A percentile compares a stretch with the other conserved stretches of the same genome.
Conservation (phyloP, 176 grass and related monocot species). For the Triticum turgidum region DNA sequence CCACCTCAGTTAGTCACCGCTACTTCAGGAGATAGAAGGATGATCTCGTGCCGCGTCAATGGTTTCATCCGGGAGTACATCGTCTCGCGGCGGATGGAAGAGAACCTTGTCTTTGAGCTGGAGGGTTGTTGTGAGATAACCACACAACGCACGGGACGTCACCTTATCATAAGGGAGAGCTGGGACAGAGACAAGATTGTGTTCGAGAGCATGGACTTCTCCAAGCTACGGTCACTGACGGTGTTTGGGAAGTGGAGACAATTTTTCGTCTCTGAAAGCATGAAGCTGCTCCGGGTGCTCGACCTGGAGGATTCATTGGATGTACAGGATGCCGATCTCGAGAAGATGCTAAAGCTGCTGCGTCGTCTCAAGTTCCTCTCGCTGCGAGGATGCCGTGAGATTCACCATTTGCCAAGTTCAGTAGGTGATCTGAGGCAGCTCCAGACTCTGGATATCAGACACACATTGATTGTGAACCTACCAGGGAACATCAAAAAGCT, state of each 20-base stretch:
- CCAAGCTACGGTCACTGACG: conserved; percentile 12
- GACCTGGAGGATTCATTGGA: conserved; percentile 18
- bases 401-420: not conserved
- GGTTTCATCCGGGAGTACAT: conserved; percentile 38
- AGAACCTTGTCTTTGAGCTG: conserved; percentile 22
- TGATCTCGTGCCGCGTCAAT: conserved; percentile 24
- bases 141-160: not conserved
- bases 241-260: not conserved
- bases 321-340: not conserved
- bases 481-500: not conserved
- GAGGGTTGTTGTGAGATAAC: not conserved
- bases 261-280: not conserved
- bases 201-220: not conserved
- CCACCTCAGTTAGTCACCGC: not conserved
- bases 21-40: fast-evolving
- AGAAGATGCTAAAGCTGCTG: not conserved
- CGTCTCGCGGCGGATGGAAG: not conserved
- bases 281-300: conserved; percentile 40
- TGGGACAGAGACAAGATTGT: not conserved
- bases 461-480: not conserved
- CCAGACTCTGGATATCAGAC: conserved; percentile 16
- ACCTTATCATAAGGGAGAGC: not conserved
- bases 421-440: not conserved
- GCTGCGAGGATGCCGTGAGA: not conserved
- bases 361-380: conserved; percentile 42